phyloP scores from a whole-genome alignment of 345 rosid species.

The Acer saccharum region DNA sequence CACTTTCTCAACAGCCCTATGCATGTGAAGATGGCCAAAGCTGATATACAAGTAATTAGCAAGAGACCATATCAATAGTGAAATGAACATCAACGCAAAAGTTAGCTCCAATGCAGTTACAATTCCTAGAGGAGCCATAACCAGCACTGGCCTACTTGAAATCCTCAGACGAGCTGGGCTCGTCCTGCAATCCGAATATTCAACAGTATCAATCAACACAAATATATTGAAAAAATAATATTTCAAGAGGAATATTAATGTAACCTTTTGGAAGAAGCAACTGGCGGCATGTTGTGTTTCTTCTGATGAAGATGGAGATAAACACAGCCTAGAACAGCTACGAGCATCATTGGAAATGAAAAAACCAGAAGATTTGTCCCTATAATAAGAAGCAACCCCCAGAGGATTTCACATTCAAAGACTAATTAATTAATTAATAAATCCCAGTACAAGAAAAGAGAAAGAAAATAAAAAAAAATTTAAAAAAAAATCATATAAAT shows the following conservation, averaged over 20 bases:
- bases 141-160: constrained; percentile 42
- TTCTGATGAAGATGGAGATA: constrained; percentile 57
- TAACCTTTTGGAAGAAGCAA: constrained; percentile 28
- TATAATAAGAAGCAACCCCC: constrained; percentile 17
- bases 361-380: constrained; percentile 65
- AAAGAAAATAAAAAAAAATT: background rate
- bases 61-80: constrained; percentile 55
- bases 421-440: background rate
- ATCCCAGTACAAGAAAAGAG: background rate
- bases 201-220: background rate
- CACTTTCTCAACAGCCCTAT: constrained; percentile 38
- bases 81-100: constrained; percentile 54
- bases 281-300: constrained; percentile 16
- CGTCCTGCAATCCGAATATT: background rate
- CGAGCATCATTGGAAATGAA: constrained; percentile 59
- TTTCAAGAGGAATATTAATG: too few relatives aligned
- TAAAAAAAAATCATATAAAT: background rate
- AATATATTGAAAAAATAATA: too few relatives aligned
- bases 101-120: constrained; percentile 51
- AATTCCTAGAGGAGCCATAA: constrained; percentile 65
- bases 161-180: background rate
- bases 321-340: constrained; percentile 58
- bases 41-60: constrained; percentile 51
- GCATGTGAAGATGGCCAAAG: constrained; percentile 48
- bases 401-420: background rate